Base-by-base conservation (phyloP, 139 green algal genomes). In the Edaphochlamys debaryana region DNA sequence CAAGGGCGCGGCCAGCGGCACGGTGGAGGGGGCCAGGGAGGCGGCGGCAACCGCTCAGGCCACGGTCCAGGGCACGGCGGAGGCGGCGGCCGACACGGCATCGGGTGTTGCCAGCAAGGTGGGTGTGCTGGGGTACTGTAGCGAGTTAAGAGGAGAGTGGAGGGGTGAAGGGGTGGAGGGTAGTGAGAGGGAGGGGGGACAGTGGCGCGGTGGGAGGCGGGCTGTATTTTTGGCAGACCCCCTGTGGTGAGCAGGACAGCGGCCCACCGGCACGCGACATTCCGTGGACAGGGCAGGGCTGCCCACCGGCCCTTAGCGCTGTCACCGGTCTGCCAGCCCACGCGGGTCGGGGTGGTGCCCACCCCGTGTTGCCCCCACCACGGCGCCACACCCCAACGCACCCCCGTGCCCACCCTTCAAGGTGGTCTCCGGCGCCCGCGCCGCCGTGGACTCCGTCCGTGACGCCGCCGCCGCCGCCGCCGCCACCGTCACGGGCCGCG, bases 21-120 rank as follows among this genome's bases (percentile, higher is more conserved):
- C 74, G 6, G 74, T 38, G 30, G 74, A 79, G 37, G 69, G 54
- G 72, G 37, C 27, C 9, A 23, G 27, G 72, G 29, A 54, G 23
- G 54, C 72, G 36, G 72, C 36, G 13, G 54, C 13, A 17, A 37
- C 72, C 6, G 45, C 32, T 0, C 15, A 79, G 70, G 70, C 48
- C 27, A n/a, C 45, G 72, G 66, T 54, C 34, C 52, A 62, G 27
- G 72, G 54, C 48, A 56, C 72, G 54, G 72, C 54, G 36, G 72
- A 79, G 72, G 54, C 52, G 22, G 36, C n/a, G 8, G 72, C 54
- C 23, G 72, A 68, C 38, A 54, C 20, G 25, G 52, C 72, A 3
- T 19, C 30, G 3, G 36, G 19, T 8, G 9, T 79, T 0, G 19
- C 9, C 3, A 37, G 29, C 2, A 79, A 68, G 52, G 72, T 79